Evolutionary conservation across 2,329 filamentous ascomycete species (phyloP), one percentile per base, ranked within the genome.

Genomic region (Sporothrix inflata): DNA sequence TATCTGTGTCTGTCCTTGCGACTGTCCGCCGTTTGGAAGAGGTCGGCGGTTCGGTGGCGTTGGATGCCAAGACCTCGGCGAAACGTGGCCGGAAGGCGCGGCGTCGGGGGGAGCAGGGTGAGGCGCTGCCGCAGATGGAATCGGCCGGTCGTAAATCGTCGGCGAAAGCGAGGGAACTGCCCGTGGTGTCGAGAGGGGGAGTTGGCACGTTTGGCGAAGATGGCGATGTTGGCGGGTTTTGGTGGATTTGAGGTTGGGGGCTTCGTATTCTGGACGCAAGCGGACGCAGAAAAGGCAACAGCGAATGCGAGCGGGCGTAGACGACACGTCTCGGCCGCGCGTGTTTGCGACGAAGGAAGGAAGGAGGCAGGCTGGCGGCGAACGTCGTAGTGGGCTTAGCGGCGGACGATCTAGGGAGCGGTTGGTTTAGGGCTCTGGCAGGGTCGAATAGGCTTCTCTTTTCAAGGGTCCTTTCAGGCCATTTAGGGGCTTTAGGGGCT

Each of bases 241-340:
- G 19, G 60, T 65, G 34, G 38, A 65, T 21, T 60, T 9, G 55
- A 60, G 30, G 30, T 65, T 27, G 60, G 21, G 60, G 19, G 55
- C 7, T 45, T 24, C 60, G n/a, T n/a, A 11, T 40, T 38, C n/a
- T 51, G 65, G 45, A 40, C 30, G 30, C 27, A 40, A 27, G 30
- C 19, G 27, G 66, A 30, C 69, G 6, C 8, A n/a, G n/a, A 47
- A 60, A 49, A 61, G 63, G 70, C 63, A 68, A 8, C 70, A 60
- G 63, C 70, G 63, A 68, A 51, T 72, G 53, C 11, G 30, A n/a
- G 69, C 47, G 21, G 55, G 30, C 21, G 21, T 27, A 47, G 60
- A 66, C 69, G 57, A 71, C 70, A 71, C 70, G 61, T 71, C 70
- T 63, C 14, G 34, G 70, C 70, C 63, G 70, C 67, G 67, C 63